phyloP scores from a whole-genome alignment of 2,329 filamentous ascomycete species.

The Didymosphaeria variabile region DNA sequence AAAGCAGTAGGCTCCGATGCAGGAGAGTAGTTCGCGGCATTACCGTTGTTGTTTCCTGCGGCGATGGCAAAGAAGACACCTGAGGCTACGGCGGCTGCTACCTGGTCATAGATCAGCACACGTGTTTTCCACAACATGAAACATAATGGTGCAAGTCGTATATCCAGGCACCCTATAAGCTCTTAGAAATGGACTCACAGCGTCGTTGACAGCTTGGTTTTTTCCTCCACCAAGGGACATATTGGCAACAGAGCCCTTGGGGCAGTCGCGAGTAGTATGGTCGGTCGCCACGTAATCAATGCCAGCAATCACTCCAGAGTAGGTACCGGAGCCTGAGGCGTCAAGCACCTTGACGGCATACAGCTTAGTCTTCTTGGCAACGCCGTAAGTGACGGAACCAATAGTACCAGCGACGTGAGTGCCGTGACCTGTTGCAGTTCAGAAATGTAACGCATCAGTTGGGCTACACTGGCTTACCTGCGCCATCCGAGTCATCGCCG shows the following conservation, averaged over 20 bases:
- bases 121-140: not conserved
- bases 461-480: slow-evolving; percentile 16
- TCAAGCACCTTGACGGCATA: slow-evolving; percentile 50
- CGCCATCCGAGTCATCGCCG: slow-evolving; percentile 31
- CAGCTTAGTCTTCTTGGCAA: slow-evolving; percentile 47
- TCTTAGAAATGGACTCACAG: slow-evolving; percentile 17
- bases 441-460: not conserved
- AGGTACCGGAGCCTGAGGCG: slow-evolving; percentile 32
- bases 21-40: slow-evolving; percentile 42
- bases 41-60: slow-evolving; percentile 46
- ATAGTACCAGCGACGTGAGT: slow-evolving; percentile 50
- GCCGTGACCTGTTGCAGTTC: slow-evolving; percentile 35
- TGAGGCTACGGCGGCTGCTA: slow-evolving; percentile 39
- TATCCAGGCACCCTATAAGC: not conserved
- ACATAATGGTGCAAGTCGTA: not conserved
- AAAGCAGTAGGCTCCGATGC: slow-evolving; percentile 47
- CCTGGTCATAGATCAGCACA: slow-evolving; percentile 25
- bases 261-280: slow-evolving; percentile 28
- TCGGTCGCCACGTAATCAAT: slow-evolving; percentile 29
- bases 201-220: slow-evolving; percentile 34
- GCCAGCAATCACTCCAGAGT: slow-evolving; percentile 32
- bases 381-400: slow-evolving; percentile 42
- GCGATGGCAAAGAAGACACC: slow-evolving; percentile 51
- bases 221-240: slow-evolving; percentile 41
- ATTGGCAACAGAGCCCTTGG: slow-evolving; percentile 36